phyloP scores from a whole-genome alignment of 2,329 filamentous ascomycete species.

The Diaporthe velutina region DNA sequence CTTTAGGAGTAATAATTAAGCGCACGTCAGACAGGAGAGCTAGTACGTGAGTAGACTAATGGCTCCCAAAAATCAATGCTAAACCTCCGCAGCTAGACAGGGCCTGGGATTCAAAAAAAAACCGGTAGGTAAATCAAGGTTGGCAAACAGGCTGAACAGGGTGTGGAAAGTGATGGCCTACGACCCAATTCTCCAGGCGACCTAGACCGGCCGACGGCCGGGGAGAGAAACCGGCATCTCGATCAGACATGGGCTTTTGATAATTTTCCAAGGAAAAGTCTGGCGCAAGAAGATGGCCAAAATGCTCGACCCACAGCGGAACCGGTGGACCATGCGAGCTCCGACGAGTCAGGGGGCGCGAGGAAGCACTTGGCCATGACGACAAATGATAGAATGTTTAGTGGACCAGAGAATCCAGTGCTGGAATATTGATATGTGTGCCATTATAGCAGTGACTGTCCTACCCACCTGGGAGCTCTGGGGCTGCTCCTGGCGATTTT shows the following conservation, averaged over 20 bases:
- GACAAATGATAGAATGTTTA: neutral
- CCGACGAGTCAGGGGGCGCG: conserved; percentile 17
- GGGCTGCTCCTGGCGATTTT: conserved; percentile 9
- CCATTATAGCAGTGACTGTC: neutral
- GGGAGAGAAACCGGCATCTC: conserved; percentile 26
- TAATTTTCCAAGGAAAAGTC: conserved; percentile 10
- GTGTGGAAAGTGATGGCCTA: neutral
- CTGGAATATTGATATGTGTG: conserved; percentile 3
- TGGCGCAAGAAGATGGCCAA: conserved; percentile 22
- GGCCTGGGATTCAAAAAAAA: neutral
- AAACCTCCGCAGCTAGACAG: neutral
- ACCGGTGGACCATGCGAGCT: neutral
- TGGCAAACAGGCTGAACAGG: neutral
- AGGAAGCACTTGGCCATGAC: conserved; percentile 4
- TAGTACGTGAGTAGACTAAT: neutral
- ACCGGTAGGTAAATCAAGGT: conserved; percentile 18
- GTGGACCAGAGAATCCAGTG: neutral
- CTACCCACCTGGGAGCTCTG: neutral
- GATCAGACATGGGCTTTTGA: conserved; percentile 20
- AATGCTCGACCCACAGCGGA: conserved; percentile 40
- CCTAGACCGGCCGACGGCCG: conserved; percentile 4
- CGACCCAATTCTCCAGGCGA: neutral
- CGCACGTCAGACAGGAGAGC: neutral
- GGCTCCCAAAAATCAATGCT: neutral
- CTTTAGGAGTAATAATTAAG: neutral